Percentiles rank a stretch among this genome's conserved stretches.
These are phyloP conservation scores for Globisporangium orthogonon DNA, from an alignment of 352 stramenopile species.

Conservation along the genomic window DNA sequence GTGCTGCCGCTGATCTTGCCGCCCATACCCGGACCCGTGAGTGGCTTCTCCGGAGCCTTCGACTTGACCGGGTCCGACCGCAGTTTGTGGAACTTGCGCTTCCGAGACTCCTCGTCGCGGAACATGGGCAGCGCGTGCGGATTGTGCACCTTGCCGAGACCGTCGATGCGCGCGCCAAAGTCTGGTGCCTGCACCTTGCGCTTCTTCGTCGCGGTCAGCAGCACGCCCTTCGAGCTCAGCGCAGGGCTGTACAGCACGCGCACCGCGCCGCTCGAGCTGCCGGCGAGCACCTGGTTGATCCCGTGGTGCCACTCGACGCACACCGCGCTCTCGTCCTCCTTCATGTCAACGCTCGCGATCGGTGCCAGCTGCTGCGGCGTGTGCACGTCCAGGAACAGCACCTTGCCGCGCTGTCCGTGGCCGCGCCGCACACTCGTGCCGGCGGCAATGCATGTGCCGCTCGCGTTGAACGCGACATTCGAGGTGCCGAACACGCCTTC, in stretches of 20 bases:
- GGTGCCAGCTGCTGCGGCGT: constrained; percentile 41
- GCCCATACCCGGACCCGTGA: constrained; percentile 70
- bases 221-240: constrained; percentile 71
- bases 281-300: constrained; percentile 82
- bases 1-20: constrained; percentile 73
- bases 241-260: constrained; percentile 66
- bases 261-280: constrained; percentile 50
- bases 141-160: constrained; percentile 67
- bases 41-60: constrained; percentile 66
- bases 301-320: constrained; percentile 80
- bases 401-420: constrained; percentile 36
- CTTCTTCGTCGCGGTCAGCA: constrained; percentile 80
- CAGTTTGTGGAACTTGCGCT: constrained; percentile 70
- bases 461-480: constrained; percentile 77
- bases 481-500: constrained; percentile 70
- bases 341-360: constrained; percentile 61
- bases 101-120: constrained; percentile 50
- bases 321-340: constrained; percentile 72
- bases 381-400: constrained; percentile 77
- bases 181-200: constrained; percentile 47
- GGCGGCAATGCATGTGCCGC: constrained; percentile 57
- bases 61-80: constrained; percentile 67
- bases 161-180: constrained; percentile 64
- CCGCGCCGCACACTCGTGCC: constrained; percentile 72
- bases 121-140: constrained; percentile 80